These are phyloP conservation scores for Stephanocyclus meneghinianus DNA, from an alignment of 352 stramenopile genomes.

Conservation along the genomic window DNA sequence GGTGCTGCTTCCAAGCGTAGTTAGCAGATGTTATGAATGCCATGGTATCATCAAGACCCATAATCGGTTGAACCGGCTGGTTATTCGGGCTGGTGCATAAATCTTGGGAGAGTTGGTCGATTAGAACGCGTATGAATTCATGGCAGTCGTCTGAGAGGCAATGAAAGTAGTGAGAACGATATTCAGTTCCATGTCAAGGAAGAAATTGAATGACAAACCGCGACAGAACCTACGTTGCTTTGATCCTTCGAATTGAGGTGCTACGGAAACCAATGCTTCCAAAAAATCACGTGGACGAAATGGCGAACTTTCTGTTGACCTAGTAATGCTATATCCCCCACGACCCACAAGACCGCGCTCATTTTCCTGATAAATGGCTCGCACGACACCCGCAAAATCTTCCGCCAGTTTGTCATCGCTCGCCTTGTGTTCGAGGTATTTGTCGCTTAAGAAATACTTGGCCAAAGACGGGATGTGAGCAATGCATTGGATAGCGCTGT, in stretches of 20 bases:
- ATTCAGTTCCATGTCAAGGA: conserved; percentile 23
- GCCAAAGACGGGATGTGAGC: conserved; percentile 89
- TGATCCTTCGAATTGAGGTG: conserved; percentile 93
- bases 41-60: conserved; percentile 54
- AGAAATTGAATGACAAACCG: neutral
- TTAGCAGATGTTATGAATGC: conserved; percentile 12
- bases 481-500: conserved; percentile 84
- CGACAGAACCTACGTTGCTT: conserved; percentile 81
- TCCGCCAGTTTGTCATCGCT: conserved; percentile 42
- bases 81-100: conserved; percentile 75
- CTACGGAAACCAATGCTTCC: conserved; percentile 56
- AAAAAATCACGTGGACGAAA: conserved; percentile 24
- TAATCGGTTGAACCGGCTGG: conserved; percentile 52
- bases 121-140: conserved; percentile 55
- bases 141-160: conserved; percentile 29
- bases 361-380: conserved; percentile 34
- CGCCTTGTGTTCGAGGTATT: conserved; percentile 49
- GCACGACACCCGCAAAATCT: conserved; percentile 14
- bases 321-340: conserved; percentile 33
- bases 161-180: conserved; percentile 35
- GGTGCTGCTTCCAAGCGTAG: conserved; percentile 53
- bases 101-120: conserved; percentile 81
- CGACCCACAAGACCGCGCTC: conserved; percentile 20
- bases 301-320: conserved; percentile 2
- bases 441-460: conserved; percentile 90